These are phyloP conservation scores for Microcos paniculata DNA, from an alignment of 345 rosid species.

Conservation along the genomic window DNA sequence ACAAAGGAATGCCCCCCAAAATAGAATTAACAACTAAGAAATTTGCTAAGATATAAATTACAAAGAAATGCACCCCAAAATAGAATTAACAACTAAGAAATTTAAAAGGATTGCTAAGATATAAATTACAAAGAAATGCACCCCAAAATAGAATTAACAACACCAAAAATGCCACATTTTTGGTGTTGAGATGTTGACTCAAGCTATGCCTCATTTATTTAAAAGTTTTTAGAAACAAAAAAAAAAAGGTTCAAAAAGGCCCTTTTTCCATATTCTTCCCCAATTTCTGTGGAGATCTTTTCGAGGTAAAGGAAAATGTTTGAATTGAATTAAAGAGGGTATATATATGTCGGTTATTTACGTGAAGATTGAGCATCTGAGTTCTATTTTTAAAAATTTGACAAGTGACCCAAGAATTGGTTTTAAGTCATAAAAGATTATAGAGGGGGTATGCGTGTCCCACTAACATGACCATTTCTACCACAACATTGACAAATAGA, in stretches of 20 bases:
- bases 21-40: no score
- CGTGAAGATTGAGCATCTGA: not conserved
- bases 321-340: not conserved
- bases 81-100: no score
- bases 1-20: no score
- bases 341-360: not conserved
- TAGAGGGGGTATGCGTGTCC: not conserved
- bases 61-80: no score
- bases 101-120: no score
- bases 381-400: not conserved
- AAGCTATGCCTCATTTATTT: no score
- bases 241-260: not conserved
- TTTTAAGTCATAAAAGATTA: not conserved
- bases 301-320: not conserved
- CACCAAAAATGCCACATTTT: no score
- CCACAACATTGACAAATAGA: not conserved
- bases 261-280: not conserved
- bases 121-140: no score
- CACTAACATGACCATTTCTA: not conserved
- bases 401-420: not conserved
- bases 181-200: no score
- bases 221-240: no score
- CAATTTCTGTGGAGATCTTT: not conserved
- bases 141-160: no score
- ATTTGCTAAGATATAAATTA: no score